Percentiles rank a stretch among this genome's conserved stretches.
These are phyloP conservation scores for Hansenula sp. DNA, from an alignment of 1,139 yeast genomes.

Conservation along the genomic window DNA sequence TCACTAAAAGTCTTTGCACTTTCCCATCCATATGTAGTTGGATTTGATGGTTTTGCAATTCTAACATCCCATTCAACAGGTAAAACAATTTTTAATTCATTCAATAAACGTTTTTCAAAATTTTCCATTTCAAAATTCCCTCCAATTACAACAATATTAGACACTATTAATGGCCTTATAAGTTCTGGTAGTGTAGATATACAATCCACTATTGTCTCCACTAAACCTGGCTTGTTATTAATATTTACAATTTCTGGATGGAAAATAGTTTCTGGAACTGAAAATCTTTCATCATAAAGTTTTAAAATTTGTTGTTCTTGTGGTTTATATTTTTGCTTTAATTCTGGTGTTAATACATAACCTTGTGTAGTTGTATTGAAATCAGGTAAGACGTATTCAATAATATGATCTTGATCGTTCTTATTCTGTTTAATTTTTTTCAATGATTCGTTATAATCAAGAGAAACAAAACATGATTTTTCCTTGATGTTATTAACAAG, in stretches of 20 bases:
- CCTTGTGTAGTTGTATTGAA: constrained; percentile 76
- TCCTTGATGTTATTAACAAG: constrained; percentile 86
- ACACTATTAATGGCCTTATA: constrained; percentile 68
- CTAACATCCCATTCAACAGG: constrained; percentile 66
- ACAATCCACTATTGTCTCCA: constrained; percentile 70
- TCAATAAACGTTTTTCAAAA: constrained; percentile 52
- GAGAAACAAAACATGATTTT: constrained; percentile 67
- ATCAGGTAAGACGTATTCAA: constrained; percentile 83
- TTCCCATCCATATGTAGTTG: constrained; percentile 47
- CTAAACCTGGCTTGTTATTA: constrained; percentile 62
- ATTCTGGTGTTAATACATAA: constrained; percentile 42
- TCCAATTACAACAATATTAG: constrained; percentile 79
- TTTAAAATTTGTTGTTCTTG: constrained; percentile 61
- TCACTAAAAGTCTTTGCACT: constrained; percentile 54
- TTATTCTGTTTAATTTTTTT: constrained; percentile 28
- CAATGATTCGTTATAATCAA: constrained; percentile 58
- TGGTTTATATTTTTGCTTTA: constrained; percentile 26
- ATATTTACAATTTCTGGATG: constrained; percentile 84
- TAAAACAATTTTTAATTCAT: constrained; percentile 59
- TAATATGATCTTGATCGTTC: constrained; percentile 27
- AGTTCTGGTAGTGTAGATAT: constrained; percentile 70
- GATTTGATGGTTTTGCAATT: constrained; percentile 40
- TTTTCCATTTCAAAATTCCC: constrained; percentile 76
- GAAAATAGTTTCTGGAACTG: constrained; percentile 81
- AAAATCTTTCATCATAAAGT: constrained; percentile 78